These are phyloP conservation scores for Zangia roseola DNA, from an alignment of 768 basidiomycete genomes.

Conservation along the genomic window DNA sequence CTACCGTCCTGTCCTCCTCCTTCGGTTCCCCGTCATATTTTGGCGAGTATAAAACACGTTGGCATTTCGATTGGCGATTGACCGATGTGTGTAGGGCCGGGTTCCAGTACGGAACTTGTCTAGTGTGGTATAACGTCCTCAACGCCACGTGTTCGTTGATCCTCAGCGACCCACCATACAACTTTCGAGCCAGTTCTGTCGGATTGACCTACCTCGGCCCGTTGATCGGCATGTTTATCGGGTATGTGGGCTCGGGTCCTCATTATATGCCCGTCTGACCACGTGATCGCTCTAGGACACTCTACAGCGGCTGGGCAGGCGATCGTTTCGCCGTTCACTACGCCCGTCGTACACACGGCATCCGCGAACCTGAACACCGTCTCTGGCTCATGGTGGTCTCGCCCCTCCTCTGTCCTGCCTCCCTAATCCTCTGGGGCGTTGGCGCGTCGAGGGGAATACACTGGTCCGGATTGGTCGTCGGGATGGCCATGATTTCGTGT, in stretches of 20 bases:
- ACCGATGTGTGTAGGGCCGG: constrained; percentile 11
- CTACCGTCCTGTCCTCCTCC: constrained; percentile 16
- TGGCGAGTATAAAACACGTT: constrained; percentile 4
- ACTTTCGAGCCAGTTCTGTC: constrained; percentile 22
- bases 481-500: constrained; percentile 23
- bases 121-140: constrained; percentile 26
- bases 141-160: constrained; percentile 23
- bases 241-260: constrained; percentile 1
- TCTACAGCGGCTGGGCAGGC: constrained; percentile 20
- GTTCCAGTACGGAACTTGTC: constrained; percentile 21
- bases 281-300: constrained; percentile 3
- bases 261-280: too few relatives aligned
- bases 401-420: constrained; percentile 14
- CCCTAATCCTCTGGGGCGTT: constrained; percentile 21
- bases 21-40: constrained; percentile 22
- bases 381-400: constrained; percentile 27
- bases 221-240: constrained; percentile 19
- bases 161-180: constrained; percentile 18
- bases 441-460: constrained; percentile 17
- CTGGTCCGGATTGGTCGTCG: constrained; percentile 17
- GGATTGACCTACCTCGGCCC: constrained; percentile 22
- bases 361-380: constrained; percentile 22
- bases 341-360: constrained; percentile 15
- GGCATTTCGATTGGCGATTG: neutral
- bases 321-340: constrained; percentile 21